Conservation (phyloP, 352 stramenopile genomes). For the Phytopythium montanum region DNA sequence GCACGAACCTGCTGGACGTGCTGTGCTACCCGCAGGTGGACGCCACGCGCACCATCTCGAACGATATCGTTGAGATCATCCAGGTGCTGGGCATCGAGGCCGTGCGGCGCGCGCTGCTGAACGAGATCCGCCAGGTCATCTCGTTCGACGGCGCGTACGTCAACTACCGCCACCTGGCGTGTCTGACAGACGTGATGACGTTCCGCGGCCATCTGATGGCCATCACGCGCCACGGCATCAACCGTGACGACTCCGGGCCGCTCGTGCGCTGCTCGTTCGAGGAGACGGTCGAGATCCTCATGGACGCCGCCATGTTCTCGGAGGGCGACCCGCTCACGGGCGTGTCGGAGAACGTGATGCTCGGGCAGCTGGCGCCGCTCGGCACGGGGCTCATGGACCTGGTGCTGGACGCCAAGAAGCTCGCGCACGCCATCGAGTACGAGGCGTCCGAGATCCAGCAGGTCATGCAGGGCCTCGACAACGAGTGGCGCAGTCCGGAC, state of each 20-base stretch:
- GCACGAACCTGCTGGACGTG: slow-evolving; percentile 97
- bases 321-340: slow-evolving; percentile 97
- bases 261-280: slow-evolving; percentile 98
- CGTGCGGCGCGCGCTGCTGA: slow-evolving; percentile 85
- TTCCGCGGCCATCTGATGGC: slow-evolving; percentile 96
- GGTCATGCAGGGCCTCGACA: slow-evolving; percentile 89
- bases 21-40: slow-evolving; percentile 97
- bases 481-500: slow-evolving; percentile 88
- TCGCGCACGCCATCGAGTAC: slow-evolving; percentile 97
- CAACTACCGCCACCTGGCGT: slow-evolving; percentile 99
- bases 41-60: slow-evolving; percentile 95
- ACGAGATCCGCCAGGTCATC: slow-evolving; percentile 98
- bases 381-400: slow-evolving; percentile 98
- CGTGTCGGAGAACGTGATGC: slow-evolving; percentile 99
- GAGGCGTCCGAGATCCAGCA: slow-evolving; percentile 91
- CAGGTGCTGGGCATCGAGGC: slow-evolving; percentile 93
- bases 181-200: slow-evolving; percentile 99
- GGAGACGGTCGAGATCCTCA: slow-evolving; percentile 99
- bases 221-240: slow-evolving; percentile 99
- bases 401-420: slow-evolving; percentile 97
- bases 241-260: slow-evolving; percentile 97
- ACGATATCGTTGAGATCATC: slow-evolving; percentile 99
- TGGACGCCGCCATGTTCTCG: slow-evolving; percentile 97
- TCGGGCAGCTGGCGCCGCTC: slow-evolving; percentile 95
- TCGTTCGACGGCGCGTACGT: slow-evolving; percentile 99